phyloP scores from a whole-genome alignment of 1,139 yeast genomes.

The Protomyces arabidopsidicola region DNA sequence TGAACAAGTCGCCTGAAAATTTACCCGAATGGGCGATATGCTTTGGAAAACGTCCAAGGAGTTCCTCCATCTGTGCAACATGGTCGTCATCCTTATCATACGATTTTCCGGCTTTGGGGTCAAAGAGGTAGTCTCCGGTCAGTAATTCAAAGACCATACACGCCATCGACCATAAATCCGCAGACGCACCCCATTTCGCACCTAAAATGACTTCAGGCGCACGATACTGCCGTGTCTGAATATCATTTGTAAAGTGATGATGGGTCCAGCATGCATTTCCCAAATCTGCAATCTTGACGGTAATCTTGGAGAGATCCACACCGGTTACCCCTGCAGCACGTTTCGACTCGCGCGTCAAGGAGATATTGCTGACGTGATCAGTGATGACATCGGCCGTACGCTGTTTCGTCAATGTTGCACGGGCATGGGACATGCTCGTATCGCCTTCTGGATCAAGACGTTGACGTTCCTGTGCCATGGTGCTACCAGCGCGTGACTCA shows the following conservation, averaged over 20 bases:
- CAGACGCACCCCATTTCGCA: slow-evolving; percentile 73
- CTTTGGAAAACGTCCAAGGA: slow-evolving; percentile 59
- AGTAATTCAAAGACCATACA: slow-evolving; percentile 74
- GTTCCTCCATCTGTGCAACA: slow-evolving; percentile 74
- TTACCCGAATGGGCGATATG: slow-evolving; percentile 52
- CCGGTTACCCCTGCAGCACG: neutral
- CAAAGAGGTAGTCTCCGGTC: slow-evolving; percentile 81
- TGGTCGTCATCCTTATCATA: slow-evolving; percentile 80
- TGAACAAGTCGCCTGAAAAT: slow-evolving; percentile 53
- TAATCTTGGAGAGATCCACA: slow-evolving; percentile 36
- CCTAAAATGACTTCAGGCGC: slow-evolving; percentile 74
- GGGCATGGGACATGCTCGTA: neutral
- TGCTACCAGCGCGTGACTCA: slow-evolving; percentile 15
- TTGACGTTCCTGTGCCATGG: slow-evolving; percentile 24
- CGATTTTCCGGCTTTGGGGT: slow-evolving; percentile 60
- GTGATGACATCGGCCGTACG: slow-evolving; percentile 19
- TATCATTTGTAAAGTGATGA: slow-evolving; percentile 73
- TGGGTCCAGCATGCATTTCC: slow-evolving; percentile 79
- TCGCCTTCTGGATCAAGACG: neutral
- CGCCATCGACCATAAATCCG: slow-evolving; percentile 81
- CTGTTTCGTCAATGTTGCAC: neutral
- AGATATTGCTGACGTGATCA: slow-evolving; percentile 13
- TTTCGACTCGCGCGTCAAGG: neutral
- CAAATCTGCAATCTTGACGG: slow-evolving; percentile 72
- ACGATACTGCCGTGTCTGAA: slow-evolving; percentile 81